Percentiles rank a stretch among this genome's conserved stretches.
Conservation (phyloP, 2,329 filamentous ascomycete genomes). For the Cladophialophora yegresii region DNA sequence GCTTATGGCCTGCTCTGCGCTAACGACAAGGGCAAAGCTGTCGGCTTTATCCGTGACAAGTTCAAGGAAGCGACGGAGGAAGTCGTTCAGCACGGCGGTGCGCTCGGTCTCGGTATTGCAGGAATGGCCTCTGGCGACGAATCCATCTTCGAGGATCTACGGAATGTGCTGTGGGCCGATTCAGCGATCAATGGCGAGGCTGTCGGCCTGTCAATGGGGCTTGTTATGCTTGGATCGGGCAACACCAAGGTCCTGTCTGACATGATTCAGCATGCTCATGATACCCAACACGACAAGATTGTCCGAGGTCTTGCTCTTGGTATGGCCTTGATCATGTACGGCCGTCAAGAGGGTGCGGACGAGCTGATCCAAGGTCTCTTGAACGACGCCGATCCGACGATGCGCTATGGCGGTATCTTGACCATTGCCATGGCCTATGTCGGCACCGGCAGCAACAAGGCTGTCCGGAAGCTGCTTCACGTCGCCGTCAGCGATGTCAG, state of each 20-base stretch:
- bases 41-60: constrained; percentile 50
- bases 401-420: constrained; percentile 97
- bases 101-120: constrained; percentile 90
- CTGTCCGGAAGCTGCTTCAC: constrained; percentile 91
- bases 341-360: constrained; percentile 89
- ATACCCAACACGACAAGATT: constrained; percentile 98
- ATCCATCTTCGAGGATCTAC: constrained; percentile 87
- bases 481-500: constrained; percentile 97
- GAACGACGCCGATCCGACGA: constrained; percentile 87
- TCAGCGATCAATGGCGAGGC: constrained; percentile 97
- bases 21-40: constrained; percentile 89
- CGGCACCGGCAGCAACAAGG: constrained; percentile 97
- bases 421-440: constrained; percentile 98
- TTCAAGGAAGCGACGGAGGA: constrained; percentile 61
- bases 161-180: constrained; percentile 84
- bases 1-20: constrained; percentile 95
- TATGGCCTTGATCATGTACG: constrained; percentile 98
- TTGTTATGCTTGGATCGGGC: constrained; percentile 98
- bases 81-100: constrained; percentile 94
- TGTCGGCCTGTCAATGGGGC: constrained; percentile 91
- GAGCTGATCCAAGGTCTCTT: constrained; percentile 91
- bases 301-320: constrained; percentile 92
- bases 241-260: constrained; percentile 90
- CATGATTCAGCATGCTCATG: constrained; percentile 97
- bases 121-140: constrained; percentile 95